phyloP scores from a whole-genome alignment of 2,329 filamentous ascomycete genomes.

The Ciborinia camelliae region DNA sequence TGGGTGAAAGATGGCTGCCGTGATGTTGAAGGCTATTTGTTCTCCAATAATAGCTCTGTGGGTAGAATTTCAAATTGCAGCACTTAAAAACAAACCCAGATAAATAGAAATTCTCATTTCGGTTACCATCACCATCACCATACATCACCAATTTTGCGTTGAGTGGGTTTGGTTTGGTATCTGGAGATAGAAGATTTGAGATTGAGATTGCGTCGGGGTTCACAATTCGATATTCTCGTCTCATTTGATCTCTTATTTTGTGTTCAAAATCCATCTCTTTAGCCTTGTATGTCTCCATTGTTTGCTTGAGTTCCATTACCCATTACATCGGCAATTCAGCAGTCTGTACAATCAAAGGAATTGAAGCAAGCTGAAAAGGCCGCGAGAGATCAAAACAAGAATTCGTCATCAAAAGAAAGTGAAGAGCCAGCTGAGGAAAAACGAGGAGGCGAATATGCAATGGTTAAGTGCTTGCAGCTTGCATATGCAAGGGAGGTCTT shows the following conservation, averaged over 20 bases:
- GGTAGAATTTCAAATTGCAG: neutral
- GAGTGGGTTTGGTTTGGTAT: no score
- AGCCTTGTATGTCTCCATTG: slow-evolving; percentile 78
- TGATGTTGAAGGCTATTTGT: neutral
- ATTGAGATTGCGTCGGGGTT: slow-evolving; percentile 80
- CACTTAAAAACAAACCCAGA: no score
- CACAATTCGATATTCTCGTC: slow-evolving; percentile 86
- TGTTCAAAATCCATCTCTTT: slow-evolving; percentile 78
- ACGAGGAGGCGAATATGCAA: slow-evolving; percentile 19
- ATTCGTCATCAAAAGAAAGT: slow-evolving; percentile 23
- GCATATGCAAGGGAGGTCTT: slow-evolving; percentile 16
- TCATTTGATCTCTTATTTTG: slow-evolving; percentile 77
- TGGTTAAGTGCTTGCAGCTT: slow-evolving; percentile 18
- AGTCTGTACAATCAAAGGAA: no score
- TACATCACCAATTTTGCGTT: no score
- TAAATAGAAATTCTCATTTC: no score
- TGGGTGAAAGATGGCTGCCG: no score
- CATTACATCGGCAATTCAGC: no score
- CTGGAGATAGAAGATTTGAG: no score
- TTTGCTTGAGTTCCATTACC: slow-evolving; percentile 74
- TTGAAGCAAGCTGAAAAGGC: slow-evolving; percentile 47
- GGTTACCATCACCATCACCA: no score
- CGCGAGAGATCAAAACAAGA: slow-evolving; percentile 33
- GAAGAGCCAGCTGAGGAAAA: slow-evolving; percentile 28
- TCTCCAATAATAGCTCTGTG: neutral